phyloP scores from a whole-genome alignment of 306 rosid genomes.

The Elaeagnus macrophylla region DNA sequence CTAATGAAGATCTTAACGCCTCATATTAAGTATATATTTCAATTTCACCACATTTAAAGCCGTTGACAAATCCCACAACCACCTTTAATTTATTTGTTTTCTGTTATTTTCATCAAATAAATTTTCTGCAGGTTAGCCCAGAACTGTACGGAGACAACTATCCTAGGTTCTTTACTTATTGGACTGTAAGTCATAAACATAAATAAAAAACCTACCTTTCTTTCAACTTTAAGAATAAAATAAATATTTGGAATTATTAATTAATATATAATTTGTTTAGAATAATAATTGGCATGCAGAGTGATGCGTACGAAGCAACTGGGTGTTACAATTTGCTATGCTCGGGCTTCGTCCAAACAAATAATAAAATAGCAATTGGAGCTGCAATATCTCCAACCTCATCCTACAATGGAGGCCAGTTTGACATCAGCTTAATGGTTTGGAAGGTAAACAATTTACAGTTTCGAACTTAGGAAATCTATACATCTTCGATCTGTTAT shows the following conservation, averaged over 20 bases:
- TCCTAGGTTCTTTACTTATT: slow-evolving; percentile 90
- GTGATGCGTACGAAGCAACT: slow-evolving; percentile 94
- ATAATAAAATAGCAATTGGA: slow-evolving; percentile 76
- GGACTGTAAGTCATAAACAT: slow-evolving; percentile 64
- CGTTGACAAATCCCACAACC: too few species aligned
- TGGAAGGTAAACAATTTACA: slow-evolving; percentile 63
- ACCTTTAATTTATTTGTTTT: too few species aligned
- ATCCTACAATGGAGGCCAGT: slow-evolving; percentile 65
- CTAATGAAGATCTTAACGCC: too few species aligned
- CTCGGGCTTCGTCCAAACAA: slow-evolving; percentile 91
- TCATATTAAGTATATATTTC: too few species aligned
- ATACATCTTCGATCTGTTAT: neutral
- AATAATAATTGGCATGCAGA: slow-evolving; percentile 30
- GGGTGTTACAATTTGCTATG: slow-evolving; percentile 92
- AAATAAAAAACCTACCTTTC: neutral
- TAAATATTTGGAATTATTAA: neutral
- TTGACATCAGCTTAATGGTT: slow-evolving; percentile 72
- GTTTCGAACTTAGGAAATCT: neutral
- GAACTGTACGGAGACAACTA: slow-evolving; percentile 89
- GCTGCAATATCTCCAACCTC: slow-evolving; percentile 97
- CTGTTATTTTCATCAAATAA: slow-evolving; percentile 32
- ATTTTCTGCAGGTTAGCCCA: slow-evolving; percentile 86
- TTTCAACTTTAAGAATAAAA: slow-evolving; percentile 12
- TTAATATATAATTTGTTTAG: too few species aligned
- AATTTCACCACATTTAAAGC: too few species aligned